Base-by-base conservation (phyloP, 495 filamentous ascomycete genomes). In the Glarea lozoyensis region DNA sequence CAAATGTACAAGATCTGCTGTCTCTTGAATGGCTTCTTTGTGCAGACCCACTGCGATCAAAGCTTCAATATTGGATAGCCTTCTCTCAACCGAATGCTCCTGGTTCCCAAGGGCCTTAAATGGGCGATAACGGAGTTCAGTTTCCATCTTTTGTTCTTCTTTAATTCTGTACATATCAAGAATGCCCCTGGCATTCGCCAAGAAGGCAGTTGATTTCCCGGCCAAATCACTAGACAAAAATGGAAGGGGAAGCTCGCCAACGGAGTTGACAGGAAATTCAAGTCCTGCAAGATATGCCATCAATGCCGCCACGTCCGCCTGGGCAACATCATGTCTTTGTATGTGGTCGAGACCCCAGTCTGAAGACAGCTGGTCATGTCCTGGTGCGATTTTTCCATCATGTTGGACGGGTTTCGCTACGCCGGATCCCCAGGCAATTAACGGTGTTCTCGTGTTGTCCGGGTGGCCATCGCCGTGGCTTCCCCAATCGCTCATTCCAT, bases 401-500 rank as follows among this genome's bases (percentile, higher is more conserved):
- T 66, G 73, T 2, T 73, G 64, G 27, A 76, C 62, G 10, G 92
- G 92, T 55, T 72, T 76, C 18, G 86, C 87, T 25, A 97, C 81
- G 19, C 92, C 92, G 42, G 92, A 88, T 9, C 92, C 92, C 92
- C 92, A 99, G 12, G 71, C 84, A 55, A 99, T 84, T 9, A 99
- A 67, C 10, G 92, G 92, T 17, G 92, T 99, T 21, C 92, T 73
- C 2, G 92, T 99, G 51, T 99, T 99, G 58, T 99, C 86, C 1
- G 92, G 92, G 64, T 99, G 92, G 16, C 92, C 92, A 58, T 99
- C 92, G 32, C 92, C 92, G 56, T 99, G 92, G 48, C 87, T 94
- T 10, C 92, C 92, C 83, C 84, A 94, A 64, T 99, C 93, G 56
- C 85, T 95, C 90, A 99, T 99, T 10, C 92, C 92, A 64, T 99